phyloP scores from a whole-genome alignment of 768 basidiomycete genomes.

The Coprinellus micaceus region DNA sequence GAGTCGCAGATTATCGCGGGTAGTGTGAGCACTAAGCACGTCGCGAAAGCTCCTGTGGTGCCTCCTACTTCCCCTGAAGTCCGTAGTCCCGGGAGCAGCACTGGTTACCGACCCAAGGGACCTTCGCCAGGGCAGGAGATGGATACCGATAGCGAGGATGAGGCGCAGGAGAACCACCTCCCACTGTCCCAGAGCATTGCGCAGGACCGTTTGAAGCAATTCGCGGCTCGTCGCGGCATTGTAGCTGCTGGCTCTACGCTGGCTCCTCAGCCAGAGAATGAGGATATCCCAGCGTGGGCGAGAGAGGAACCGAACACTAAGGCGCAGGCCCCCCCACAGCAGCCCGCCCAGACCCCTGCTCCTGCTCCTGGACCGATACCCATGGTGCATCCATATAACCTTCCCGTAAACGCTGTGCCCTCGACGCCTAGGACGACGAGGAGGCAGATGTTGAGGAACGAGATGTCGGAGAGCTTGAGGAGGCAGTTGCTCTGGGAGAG shows the following conservation, averaged over 20 bases:
- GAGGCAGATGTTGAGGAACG: slow-evolving; percentile 77
- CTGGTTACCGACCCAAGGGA: slow-evolving; percentile 60
- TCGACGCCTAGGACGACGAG: slow-evolving; percentile 86
- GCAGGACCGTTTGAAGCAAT: slow-evolving; percentile 58
- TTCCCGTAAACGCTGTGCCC: slow-evolving; percentile 60
- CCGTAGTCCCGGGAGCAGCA: slow-evolving; percentile 13
- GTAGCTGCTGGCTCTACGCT: slow-evolving; percentile 16
- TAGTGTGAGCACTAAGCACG: slow-evolving; percentile 21
- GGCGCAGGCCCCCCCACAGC: slow-evolving; percentile 12
- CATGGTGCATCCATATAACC: slow-evolving; percentile 65
- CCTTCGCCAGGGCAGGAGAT: slow-evolving; percentile 62
- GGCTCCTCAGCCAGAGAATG: slow-evolving; percentile 6
- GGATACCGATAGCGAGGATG: slow-evolving; percentile 52
- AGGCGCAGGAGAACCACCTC: slow-evolving; percentile 35
- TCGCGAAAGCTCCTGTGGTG: not conserved
- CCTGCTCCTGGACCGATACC: slow-evolving; percentile 49
- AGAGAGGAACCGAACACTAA: slow-evolving; percentile 10
- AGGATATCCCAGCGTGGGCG: slow-evolving; percentile 8
- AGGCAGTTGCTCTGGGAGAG: slow-evolving; percentile 80
- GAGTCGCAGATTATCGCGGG: slow-evolving; percentile 35
- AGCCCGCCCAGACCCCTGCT: slow-evolving; percentile 1
- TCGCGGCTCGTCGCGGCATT: slow-evolving; percentile 47
- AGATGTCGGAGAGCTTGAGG: slow-evolving; percentile 81
- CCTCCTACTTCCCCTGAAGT: slow-evolving; percentile 1
- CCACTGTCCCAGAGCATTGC: slow-evolving; percentile 66